phyloP scores from a whole-genome alignment of 1,284 basidiomycete species.

The Blastosporella zonata region DNA sequence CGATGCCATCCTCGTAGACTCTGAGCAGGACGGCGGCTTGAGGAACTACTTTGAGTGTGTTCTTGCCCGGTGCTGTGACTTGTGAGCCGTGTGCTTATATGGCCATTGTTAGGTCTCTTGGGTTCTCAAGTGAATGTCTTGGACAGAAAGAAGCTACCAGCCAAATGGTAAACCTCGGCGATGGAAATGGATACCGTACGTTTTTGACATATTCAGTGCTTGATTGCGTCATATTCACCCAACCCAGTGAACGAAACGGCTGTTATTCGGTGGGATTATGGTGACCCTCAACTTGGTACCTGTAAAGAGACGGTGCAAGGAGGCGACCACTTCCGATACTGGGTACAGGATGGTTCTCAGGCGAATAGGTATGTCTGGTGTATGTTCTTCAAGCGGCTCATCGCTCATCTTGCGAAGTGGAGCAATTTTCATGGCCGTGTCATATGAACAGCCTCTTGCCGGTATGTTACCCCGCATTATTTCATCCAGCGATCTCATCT shows the following conservation, averaged over 20 bases:
- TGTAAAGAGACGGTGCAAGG: constrained; percentile 86
- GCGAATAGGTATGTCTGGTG: constrained; percentile 48
- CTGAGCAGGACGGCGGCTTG: constrained; percentile 66
- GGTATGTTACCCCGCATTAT: constrained; percentile 33
- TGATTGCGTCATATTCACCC: not conserved
- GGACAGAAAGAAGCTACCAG: constrained; percentile 73
- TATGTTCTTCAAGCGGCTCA: not conserved
- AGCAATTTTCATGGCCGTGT: constrained; percentile 82
- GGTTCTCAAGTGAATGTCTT: constrained; percentile 79
- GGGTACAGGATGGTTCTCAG: constrained; percentile 70
- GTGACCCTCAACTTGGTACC: constrained; percentile 72
- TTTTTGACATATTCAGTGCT: not conserved
- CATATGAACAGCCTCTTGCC: constrained; percentile 68
- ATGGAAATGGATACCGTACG: constrained; percentile 68
- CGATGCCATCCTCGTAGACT: constrained; percentile 63
- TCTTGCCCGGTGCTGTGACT: not conserved
- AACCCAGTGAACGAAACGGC: constrained; percentile 69
- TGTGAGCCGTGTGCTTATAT: not conserved
- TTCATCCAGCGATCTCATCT: not conserved
- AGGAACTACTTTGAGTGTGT: constrained; percentile 66
- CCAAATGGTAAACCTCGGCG: constrained; percentile 82
- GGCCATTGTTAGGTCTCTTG: constrained; percentile 35
- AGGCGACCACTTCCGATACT: constrained; percentile 91
- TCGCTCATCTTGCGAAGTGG: constrained; percentile 39
- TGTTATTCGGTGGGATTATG: constrained; percentile 79